Base-by-base conservation (phyloP, 2,329 filamentous ascomycete genomes). In the Cercospora janseana region DNA sequence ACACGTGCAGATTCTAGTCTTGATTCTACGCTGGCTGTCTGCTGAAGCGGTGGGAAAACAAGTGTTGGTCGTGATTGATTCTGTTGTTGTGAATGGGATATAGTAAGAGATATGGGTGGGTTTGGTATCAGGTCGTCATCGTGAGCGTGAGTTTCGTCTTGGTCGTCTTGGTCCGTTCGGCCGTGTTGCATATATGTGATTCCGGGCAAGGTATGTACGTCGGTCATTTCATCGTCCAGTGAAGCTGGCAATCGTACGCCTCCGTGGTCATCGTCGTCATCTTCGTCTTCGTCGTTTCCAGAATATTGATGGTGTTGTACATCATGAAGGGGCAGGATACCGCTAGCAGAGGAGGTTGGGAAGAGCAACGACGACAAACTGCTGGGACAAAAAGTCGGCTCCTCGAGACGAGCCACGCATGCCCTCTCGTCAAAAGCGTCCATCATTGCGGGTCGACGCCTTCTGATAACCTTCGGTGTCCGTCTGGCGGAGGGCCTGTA, bases 361-460 rank as follows among this genome's bases (percentile, higher is more conserved):
- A 60, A 23, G 40, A 52, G 53, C n/a, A 60, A 29, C n/a, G 32
- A 37, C 15, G 57, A 49, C 20, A 49, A 35, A 34, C 55, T 38
- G 51, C 46, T 64, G 10, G 57, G 51, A 43, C 59, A 60, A 29
- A 64, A 65, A 5, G 55, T 52, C 16, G 58, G 61, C 54, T 63
- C 62, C n/a, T 55, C 54, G 34, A 59, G 56, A n/a, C 52, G 60
- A 46, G 60, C 62, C 42, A 65, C 57, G 47, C 58, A 63, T 27
- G 62, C 61, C 41, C 53, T 54, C 26, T 58, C 56, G n/a, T 42
- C 49, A 21, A 50, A 56, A 52, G 59, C 56, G 15, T 47, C 34
- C 37, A 34, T 31, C 16, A 57, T 51, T 44, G 56, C 32, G 8
- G 49, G 29, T n/a, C 54, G 55, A 35, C 51, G 51, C 35, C 48